Evolutionary conservation across 768 basidiomycete species (phyloP).

Genomic region (Auriscalpium vulgare): DNA sequence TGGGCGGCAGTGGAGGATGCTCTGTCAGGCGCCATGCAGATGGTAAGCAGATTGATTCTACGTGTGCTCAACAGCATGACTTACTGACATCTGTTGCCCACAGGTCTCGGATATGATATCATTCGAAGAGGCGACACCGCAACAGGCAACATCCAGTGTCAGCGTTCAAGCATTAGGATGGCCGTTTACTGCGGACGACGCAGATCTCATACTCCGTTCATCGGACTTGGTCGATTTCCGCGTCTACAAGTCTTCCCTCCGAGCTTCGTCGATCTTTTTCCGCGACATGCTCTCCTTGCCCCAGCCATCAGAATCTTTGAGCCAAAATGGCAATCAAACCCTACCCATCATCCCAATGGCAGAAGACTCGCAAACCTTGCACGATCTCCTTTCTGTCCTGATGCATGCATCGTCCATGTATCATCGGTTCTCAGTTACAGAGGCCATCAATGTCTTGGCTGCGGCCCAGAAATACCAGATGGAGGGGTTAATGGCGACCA

Average conservation of each 20-base stretch:
- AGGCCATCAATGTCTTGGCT: background rate
- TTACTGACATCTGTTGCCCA: too few relatives aligned
- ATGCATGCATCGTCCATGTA: background rate
- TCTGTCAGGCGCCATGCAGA: too few relatives aligned
- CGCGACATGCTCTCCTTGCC: slow-evolving; percentile 3
- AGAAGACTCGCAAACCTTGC: background rate
- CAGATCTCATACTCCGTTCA: slow-evolving; percentile 12
- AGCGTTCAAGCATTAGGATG: background rate
- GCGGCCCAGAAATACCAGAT: background rate
- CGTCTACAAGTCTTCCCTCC: slow-evolving; percentile 9
- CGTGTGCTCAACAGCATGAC: too few relatives aligned
- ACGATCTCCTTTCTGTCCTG: background rate
- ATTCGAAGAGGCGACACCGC: too few relatives aligned
- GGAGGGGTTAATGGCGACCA: background rate
- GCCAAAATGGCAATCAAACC: background rate
- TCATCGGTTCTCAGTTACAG: background rate
- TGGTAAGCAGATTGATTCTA: too few relatives aligned
- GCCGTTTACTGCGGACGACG: slow-evolving; percentile 4
- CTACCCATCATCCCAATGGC: background rate
- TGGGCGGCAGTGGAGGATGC: too few relatives aligned
- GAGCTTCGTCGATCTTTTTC: slow-evolving; percentile 5
- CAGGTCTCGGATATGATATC: too few relatives aligned
- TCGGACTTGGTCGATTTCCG: slow-evolving; percentile 8
- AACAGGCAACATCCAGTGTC: too few relatives aligned
- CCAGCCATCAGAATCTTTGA: background rate